phyloP scores from a whole-genome alignment of 345 rosid species.

The Dipteronia dyeriana region DNA sequence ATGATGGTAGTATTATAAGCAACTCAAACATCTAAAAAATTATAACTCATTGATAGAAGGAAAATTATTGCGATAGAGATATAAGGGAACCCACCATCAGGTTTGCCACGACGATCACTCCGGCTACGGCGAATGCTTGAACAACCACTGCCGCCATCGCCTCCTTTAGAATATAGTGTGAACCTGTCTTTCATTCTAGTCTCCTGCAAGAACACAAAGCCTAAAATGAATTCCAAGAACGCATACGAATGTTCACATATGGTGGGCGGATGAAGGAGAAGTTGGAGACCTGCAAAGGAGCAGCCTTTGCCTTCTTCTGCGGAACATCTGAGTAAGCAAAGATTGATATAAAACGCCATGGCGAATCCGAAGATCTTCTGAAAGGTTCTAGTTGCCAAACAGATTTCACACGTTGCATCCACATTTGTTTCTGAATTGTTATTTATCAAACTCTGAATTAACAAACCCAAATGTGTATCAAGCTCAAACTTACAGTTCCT shows the following conservation, averaged over 20 bases:
- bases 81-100: conserved; percentile 53
- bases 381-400: conserved; percentile 29
- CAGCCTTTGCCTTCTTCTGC: conserved; percentile 42
- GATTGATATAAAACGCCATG: conserved; percentile 38
- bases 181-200: conserved; percentile 65
- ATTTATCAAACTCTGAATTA: background rate
- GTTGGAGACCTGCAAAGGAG: conserved; percentile 58
- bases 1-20: background rate
- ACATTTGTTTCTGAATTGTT: conserved; percentile 35
- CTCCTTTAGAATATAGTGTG: conserved; percentile 55
- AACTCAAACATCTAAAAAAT: background rate
- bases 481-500: background rate
- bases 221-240: background rate
- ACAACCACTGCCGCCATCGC: conserved; percentile 71
- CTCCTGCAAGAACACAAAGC: conserved; percentile 41
- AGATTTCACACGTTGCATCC: conserved; percentile 32
- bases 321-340: conserved; percentile 42
- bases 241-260: background rate
- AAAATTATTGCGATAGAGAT: background rate
- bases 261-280: background rate
- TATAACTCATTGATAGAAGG: background rate
- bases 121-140: conserved; percentile 52
- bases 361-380: conserved; percentile 31
- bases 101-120: conserved; percentile 47
- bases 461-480: background rate